Evolutionary conservation across 805 yeast species (phyloP).

Genomic region (Pichia kluyveri): DNA sequence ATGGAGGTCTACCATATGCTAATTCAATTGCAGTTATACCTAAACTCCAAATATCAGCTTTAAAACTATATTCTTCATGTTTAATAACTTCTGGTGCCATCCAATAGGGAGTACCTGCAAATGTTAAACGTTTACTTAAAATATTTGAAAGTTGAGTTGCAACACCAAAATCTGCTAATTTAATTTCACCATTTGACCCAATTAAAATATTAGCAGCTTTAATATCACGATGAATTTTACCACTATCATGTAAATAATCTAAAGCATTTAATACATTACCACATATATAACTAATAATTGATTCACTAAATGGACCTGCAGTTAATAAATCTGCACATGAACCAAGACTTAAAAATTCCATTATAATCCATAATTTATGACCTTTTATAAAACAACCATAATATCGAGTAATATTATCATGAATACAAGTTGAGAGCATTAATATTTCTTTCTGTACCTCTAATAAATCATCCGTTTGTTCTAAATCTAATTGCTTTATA

Average conservation of each 20-base stretch:
- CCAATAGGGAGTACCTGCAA: slow-evolving; percentile 59
- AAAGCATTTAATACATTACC: slow-evolving; percentile 52
- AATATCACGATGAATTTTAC: slow-evolving; percentile 85
- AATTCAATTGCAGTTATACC: slow-evolving; percentile 74
- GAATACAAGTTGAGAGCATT: slow-evolving; percentile 57
- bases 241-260: slow-evolving; percentile 55
- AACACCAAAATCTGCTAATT: slow-evolving; percentile 93
- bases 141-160: slow-evolving; percentile 67
- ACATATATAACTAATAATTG: slow-evolving; percentile 43
- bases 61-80: slow-evolving; percentile 49
- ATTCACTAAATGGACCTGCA: slow-evolving; percentile 53
- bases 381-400: slow-evolving; percentile 65
- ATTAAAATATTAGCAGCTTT: slow-evolving; percentile 86
- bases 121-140: slow-evolving; percentile 40
- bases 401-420: slow-evolving; percentile 54
- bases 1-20: slow-evolving; percentile 66
- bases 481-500: slow-evolving; percentile 62
- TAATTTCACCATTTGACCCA: slow-evolving; percentile 63
- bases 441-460: slow-evolving; percentile 70
- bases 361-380: slow-evolving; percentile 66
- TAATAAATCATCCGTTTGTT: slow-evolving; percentile 56
- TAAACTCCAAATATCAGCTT: slow-evolving; percentile 74
- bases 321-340: slow-evolving; percentile 56
- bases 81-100: slow-evolving; percentile 54
- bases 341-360: slow-evolving; percentile 79